Evolutionary conservation across 2,329 filamentous ascomycete genomes (phyloP), one percentile per base, ranked within the genome.

Genomic region (Botrytis medusae): DNA sequence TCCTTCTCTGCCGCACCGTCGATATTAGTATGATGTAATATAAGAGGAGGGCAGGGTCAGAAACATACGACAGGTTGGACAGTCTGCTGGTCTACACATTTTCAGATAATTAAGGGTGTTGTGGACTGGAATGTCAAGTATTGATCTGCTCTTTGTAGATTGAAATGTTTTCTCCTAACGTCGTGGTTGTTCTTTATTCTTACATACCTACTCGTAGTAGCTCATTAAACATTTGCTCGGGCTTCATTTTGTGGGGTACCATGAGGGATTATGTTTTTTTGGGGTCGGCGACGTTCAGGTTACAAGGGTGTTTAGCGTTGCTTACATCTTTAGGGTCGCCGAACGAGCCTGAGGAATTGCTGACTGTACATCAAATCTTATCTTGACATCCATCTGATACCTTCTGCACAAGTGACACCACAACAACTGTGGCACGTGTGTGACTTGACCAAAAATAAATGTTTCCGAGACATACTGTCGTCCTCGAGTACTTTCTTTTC

Each of bases 11-110:
- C 72, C 69, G 29, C 34, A 37, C 7, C 67, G n/a, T 16, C 4
- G 7, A 60, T 51, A 61, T 71, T n/a, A 68, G 74, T 25, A 46
- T 37, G 32, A 69, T 34, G 32, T 59, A 54, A 67, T 29, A 70
- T 71, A 57, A 75, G 73, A 54, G 46, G 61, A 32, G 40, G 14
- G n/a, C 51, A 34, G 18, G 18, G 62, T 37, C n/a, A 63, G n/a
- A 48, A 22, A 75, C 84, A 73, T 84, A 87, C 86, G 80, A 81
- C 87, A 88, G 46, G 81, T 85, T 62, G 81, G 78, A 80, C 87
- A 88, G 70, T 82, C 83, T 60, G 85, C 82, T 82, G 84, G 84
- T 76, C 84, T 84, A 80, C 87, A 88, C 87, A 88, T 88, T 54
- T 75, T 78, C 34, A n/a, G 10, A 42, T 29, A 22, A 9, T 9